Conservation (phyloP, 768 basidiomycete species). For the Coprinopsis cinerea region DNA sequence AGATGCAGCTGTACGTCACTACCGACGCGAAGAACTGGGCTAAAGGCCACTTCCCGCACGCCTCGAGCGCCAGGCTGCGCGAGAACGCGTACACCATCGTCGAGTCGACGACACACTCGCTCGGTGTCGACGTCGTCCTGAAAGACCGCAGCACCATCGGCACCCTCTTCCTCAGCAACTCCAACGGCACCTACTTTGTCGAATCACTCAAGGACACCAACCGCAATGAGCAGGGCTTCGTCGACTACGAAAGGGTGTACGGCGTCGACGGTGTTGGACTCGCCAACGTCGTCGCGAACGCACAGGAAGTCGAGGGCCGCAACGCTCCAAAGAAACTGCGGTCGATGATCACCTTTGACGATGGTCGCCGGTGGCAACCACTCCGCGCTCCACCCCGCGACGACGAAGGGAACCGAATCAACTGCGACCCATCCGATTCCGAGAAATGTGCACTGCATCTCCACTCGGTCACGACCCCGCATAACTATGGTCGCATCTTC, state of each 20-base stretch:
- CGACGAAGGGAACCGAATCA: conserved; percentile 51
- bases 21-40: conserved; percentile 83
- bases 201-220: conserved; percentile 91
- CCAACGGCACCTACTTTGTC: conserved; percentile 93
- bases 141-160: conserved; percentile 64
- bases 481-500: conserved; percentile 92
- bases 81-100: conserved; percentile 97
- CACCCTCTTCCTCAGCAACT: conserved; percentile 92
- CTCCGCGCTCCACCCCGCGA: conserved; percentile 56
- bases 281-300: conserved; percentile 82
- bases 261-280: conserved; percentile 89
- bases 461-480: conserved; percentile 86
- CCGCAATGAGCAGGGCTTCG: conserved; percentile 79
- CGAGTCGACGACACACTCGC: conserved; percentile 87
- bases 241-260: conserved; percentile 87
- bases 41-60: conserved; percentile 89
- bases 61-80: conserved; percentile 65
- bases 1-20: conserved; percentile 84
- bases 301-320: conserved; percentile 74
- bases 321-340: conserved; percentile 65
- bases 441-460: conserved; percentile 80
- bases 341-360: conserved; percentile 85
- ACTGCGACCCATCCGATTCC: conserved; percentile 52
- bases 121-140: conserved; percentile 90
- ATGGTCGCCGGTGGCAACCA: conserved; percentile 76